Evolutionary conservation across 345 rosid genomes (phyloP).

Genomic region (Rhodamnia argentea): DNA sequence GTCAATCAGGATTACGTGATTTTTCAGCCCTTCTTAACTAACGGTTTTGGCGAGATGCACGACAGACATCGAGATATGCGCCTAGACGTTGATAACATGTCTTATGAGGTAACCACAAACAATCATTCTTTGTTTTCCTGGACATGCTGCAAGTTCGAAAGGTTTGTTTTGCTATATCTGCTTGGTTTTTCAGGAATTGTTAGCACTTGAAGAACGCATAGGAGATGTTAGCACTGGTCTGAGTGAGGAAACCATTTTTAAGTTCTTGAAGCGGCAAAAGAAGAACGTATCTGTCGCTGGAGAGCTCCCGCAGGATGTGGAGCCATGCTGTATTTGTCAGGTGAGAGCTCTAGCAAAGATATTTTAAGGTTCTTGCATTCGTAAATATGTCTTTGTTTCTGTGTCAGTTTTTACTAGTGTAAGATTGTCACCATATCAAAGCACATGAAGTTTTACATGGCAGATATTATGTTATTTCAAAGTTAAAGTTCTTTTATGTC

Average conservation of each 20-base stretch:
- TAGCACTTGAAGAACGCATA: conserved; percentile 84
- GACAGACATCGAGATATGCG: conserved; percentile 93
- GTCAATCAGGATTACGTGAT: conserved; percentile 62
- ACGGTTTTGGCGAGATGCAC: conserved; percentile 65
- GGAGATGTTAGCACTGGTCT: conserved; percentile 89
- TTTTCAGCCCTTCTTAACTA: conserved; percentile 59
- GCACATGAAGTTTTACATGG: not conserved
- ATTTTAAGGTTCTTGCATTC: not conserved
- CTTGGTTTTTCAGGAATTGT: conserved; percentile 42
- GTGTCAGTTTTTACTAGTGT: not conserved
- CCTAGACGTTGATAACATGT: conserved; percentile 95
- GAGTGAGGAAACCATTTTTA: conserved; percentile 52
- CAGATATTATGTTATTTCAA: not conserved
- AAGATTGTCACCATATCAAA: not conserved
- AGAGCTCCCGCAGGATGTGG: conserved; percentile 26
- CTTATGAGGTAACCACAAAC: conserved; percentile 64
- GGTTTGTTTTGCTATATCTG: conserved; percentile 2
- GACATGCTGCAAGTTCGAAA: not conserved
- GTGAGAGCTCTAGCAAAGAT: conserved; percentile 12
- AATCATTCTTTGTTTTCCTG: not conserved
- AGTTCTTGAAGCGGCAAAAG: conserved; percentile 41
- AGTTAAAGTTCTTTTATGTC: not conserved
- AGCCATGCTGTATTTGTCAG: conserved; percentile 93
- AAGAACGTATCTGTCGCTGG: conserved; percentile 15
- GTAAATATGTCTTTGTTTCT: not conserved